These are phyloP conservation scores for Melanopsichium pennsylvanicum DNA, from an alignment of 1,284 basidiomycete species.

Conservation along the genomic window DNA sequence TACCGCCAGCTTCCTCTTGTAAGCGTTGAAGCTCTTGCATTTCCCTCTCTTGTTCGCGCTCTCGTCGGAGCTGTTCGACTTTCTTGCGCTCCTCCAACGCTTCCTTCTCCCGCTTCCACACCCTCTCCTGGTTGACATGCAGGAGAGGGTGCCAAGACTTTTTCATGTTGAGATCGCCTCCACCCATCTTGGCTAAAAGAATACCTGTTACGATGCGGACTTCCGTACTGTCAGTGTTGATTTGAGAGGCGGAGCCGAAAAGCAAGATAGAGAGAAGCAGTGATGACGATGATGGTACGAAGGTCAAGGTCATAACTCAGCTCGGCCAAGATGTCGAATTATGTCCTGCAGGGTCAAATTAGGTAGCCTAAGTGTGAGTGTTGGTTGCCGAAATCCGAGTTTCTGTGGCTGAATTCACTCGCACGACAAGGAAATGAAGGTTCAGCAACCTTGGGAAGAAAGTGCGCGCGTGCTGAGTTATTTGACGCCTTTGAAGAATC, in stretches of 20 bases:
- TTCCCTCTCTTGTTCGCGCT: slow-evolving; percentile 96
- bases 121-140: slow-evolving; percentile 96
- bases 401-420: slow-evolving; percentile 2
- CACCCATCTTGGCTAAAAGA: slow-evolving; percentile 78
- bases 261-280: neutral
- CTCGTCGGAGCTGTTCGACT: slow-evolving; percentile 91
- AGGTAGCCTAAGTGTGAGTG: slow-evolving; percentile 3
- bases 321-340: no score
- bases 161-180: slow-evolving; percentile 86
- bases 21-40: slow-evolving; percentile 92
- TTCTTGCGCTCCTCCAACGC: slow-evolving; percentile 98
- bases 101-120: slow-evolving; percentile 98
- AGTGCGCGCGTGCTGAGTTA: slow-evolving; percentile 10
- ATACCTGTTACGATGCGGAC: slow-evolving; percentile 3
- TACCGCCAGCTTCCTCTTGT: slow-evolving; percentile 81
- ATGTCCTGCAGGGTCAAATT: no score
- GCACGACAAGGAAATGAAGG: slow-evolving; percentile 21
- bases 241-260: neutral
- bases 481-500: no score
- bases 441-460: slow-evolving; percentile 1
- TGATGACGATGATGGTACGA: slow-evolving; percentile 2
- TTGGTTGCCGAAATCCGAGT: no score
- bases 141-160: slow-evolving; percentile 93
- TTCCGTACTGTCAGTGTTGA: neutral
- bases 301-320: slow-evolving; percentile 4